Evolutionary conservation across 2,329 filamentous ascomycete species (phyloP), one percentile per base, ranked within the genome.

Genomic region (Botrytis squamosa): DNA sequence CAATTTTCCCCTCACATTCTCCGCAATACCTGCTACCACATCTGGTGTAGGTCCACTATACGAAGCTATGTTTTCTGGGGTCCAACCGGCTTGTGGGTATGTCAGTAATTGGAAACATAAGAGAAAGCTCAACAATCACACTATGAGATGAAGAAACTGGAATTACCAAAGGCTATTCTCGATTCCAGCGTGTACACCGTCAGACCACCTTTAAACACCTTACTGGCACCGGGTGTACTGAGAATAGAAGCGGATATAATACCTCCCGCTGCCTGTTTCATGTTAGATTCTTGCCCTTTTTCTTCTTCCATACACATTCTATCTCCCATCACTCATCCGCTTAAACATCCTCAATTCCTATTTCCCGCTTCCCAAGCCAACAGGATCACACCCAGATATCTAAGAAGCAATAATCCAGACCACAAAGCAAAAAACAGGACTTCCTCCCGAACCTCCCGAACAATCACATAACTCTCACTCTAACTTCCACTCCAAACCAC

Each of bases 1-100:
- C 40, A 91, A 80, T 63, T 85, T 87, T n/a, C 78, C 81, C n/a
- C 89, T 81, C 42, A 89, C 86, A 77, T 89, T 85, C 59, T 84
- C 84, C 0, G 89, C 89, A 12, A 91, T 79, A 0, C 85, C 86
- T 1, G 83, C 81, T 3, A 91, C 89, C 70, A 91, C 84, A 1
- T 85, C 84, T 0, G 88, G 84, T 1, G 87, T 90, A 0, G 89
- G 89, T 0, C 89, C 89, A n/a, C 81, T 82, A 81, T 91, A 91
- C 71, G 77, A 78, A 33, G 84, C 83, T n/a, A 87, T 83, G 63
- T 83, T 81, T 9, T 85, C 85, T 69, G 86, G 81, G 0, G 88
- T 90, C 89, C 89, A 91, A 66, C 89, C 89, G 0, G 86, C 88
- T 81, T 29, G 38, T 22, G 2, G 38, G 16, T 65, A 73, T 42